These are phyloP conservation scores for Chlorella vulgaris DNA, from an alignment of 139 green algal species.

Conservation along the genomic window DNA sequence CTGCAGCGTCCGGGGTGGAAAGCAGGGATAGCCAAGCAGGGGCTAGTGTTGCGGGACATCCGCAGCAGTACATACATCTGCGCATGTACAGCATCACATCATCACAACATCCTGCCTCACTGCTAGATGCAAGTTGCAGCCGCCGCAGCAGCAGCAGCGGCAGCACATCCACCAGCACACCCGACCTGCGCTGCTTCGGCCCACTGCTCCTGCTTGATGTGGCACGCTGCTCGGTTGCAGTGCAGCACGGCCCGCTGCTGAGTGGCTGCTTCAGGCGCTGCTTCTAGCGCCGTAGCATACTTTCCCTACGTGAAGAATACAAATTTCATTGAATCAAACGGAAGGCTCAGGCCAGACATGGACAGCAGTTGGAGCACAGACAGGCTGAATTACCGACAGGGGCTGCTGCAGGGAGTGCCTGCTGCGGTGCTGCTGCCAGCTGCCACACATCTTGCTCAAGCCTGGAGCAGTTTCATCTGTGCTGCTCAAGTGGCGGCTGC, in stretches of 20 bases:
- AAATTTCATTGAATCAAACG: neutral
- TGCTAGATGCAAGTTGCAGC: neutral
- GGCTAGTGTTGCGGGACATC: too few species aligned
- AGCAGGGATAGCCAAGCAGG: neutral
- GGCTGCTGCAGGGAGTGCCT: too few species aligned
- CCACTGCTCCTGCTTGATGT: constrained; percentile 61
- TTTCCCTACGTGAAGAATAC: constrained; percentile 33
- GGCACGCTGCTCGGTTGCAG: constrained; percentile 75
- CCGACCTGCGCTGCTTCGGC: constrained; percentile 44
- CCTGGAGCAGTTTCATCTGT: too few species aligned
- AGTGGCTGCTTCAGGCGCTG: constrained; percentile 40
- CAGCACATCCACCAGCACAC: neutral
- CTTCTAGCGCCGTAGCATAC: constrained; percentile 64
- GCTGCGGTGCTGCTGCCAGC: too few species aligned
- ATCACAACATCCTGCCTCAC: neutral
- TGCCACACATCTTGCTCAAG: neutral
- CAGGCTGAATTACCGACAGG: too few species aligned
- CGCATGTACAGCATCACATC: neutral
- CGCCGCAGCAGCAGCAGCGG: neutral
- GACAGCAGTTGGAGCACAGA: too few species aligned
- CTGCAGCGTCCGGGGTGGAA: constrained; percentile 1
- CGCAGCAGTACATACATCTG: neutral
- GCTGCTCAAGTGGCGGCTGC: too few species aligned
- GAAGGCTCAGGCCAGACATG: too few species aligned
- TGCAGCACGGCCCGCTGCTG: constrained; percentile 70